Evolutionary conservation across 306 rosid genomes (phyloP).

Genomic region (Trichosanthes truncata): DNA sequence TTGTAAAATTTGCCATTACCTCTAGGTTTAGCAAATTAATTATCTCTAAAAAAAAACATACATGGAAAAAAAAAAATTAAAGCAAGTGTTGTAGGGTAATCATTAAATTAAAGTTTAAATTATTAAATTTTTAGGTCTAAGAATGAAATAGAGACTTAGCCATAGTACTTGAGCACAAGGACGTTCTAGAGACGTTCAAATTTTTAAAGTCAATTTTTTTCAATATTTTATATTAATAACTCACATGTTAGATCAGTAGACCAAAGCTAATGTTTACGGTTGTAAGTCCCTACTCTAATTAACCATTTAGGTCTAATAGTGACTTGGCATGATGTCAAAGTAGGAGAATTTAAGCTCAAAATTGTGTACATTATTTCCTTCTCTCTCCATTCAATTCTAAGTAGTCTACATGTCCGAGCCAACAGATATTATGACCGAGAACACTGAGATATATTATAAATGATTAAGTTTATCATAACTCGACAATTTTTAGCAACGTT

Average conservation of each 20-base stretch:
- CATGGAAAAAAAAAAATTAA: no score
- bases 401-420: no score
- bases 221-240: neutral
- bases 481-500: neutral
- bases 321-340: no score
- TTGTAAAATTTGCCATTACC: neutral
- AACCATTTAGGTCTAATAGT: neutral
- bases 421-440: neutral
- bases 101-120: no score
- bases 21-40: neutral
- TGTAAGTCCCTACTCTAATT: neutral
- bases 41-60: no score
- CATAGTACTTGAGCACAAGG: neutral
- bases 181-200: no score
- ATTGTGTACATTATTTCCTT: neutral
- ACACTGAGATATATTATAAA: no score
- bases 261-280: neutral
- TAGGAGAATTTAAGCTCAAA: neutral
- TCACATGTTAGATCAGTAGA: neutral
- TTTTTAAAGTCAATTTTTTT: no score
- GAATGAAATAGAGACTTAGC: neutral
- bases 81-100: no score
- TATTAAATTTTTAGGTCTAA: neutral
- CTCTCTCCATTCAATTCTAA: neutral
- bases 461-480: neutral